phyloP scores from a whole-genome alignment of 768 basidiomycete genomes.

The Podaxis carcinomalis region DNA sequence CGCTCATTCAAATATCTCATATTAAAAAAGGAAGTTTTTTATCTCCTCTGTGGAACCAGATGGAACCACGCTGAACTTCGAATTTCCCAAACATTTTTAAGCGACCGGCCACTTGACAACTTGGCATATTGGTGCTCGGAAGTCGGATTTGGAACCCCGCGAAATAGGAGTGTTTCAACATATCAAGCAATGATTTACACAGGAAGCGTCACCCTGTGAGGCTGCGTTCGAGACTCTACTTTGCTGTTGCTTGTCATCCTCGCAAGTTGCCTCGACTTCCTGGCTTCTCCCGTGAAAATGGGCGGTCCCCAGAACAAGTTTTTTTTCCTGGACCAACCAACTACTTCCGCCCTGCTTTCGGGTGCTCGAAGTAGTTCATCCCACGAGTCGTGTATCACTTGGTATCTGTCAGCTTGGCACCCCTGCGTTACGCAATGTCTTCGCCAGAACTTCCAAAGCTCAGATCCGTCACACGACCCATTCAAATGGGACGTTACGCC shows the following conservation, averaged over 20 bases:
- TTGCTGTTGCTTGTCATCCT: not conserved
- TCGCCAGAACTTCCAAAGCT: not conserved
- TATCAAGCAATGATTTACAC: constrained; percentile 2
- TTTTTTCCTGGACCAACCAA: not conserved
- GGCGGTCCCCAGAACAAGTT: not conserved
- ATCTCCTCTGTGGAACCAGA: not conserved
- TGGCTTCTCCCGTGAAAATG: constrained; percentile 1
- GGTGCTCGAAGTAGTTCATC: not conserved
- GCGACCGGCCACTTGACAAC: not conserved
- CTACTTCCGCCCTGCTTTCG: not conserved
- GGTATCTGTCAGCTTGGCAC: not conserved
- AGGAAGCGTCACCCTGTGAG: not conserved
- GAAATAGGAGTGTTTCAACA: not conserved
- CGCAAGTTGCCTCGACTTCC: not conserved
- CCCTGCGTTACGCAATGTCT: not conserved
- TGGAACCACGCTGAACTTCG: not conserved
- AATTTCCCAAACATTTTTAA: not conserved
- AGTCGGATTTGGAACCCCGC: not conserved
- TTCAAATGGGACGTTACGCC: not conserved
- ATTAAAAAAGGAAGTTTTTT: not conserved
- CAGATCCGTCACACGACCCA: not conserved
- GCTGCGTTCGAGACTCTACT: not conserved
- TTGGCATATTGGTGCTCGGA: not conserved
- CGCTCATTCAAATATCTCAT: not conserved
- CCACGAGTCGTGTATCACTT: not conserved